Evolutionary conservation across 495 filamentous ascomycete species (phyloP), one percentile per base, ranked within the genome.

Genomic region (Hyaloscypha hepaticicola): DNA sequence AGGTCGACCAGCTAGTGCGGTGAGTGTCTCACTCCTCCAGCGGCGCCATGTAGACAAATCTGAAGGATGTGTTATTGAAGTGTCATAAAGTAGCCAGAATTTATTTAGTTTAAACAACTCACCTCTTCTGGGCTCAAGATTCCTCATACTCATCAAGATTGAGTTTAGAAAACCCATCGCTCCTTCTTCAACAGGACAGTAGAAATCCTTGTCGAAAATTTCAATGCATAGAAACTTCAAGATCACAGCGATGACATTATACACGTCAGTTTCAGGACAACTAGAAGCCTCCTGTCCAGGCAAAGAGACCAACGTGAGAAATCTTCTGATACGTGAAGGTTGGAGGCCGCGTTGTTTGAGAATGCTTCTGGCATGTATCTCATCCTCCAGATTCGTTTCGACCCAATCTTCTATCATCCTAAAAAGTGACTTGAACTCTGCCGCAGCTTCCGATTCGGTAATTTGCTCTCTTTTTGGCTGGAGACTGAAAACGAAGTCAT

Each of bases 21-120:
- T 70, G 25, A 72, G 59, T 1, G 73, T 69, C 50, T 75, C 72
- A 14, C 69, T 66, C 19, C 63, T 69, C 76, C 76, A 78, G 8
- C 69, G 67, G 3, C 71, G 69, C 6, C 71, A 38, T 0, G 72
- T 70, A 34, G 70, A 71, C 19, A 70, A 58, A 64, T 78, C 76
- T 77, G 29, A n/a, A 5, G 2, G n/a, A n/a, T n/a, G n/a, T 56
- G 6, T 9, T 16, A 24, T 25, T 9, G 19, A 16, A 25, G 1
- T 1, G 8, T 24, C 24, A 52, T 21, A 24, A 26, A 9, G 56
- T 63, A 19, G 63, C 58, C 8, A 16, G 25, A 28, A 27, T 11
- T 38, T 16, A 55, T n/a, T n/a, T n/a, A n/a, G n/a, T n/a, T n/a
- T n/a, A 19, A 24, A 7, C 22, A 19, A 45, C 58, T n/a, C 5